phyloP scores from a whole-genome alignment of 2,329 filamentous ascomycete species.

The Geoglossum cookeanum region DNA sequence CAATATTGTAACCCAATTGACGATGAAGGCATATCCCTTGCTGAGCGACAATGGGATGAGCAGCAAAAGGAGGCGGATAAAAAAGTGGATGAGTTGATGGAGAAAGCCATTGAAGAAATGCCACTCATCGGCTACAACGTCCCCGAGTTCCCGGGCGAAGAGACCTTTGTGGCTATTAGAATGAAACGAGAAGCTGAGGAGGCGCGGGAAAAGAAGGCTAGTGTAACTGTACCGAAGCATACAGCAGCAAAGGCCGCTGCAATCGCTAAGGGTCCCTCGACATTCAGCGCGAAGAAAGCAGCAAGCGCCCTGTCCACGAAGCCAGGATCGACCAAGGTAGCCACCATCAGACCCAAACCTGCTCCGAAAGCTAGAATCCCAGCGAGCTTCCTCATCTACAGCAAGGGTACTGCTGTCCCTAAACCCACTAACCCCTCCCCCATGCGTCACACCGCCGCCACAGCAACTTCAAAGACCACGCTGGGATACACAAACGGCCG shows the following conservation, averaged over 20 bases:
- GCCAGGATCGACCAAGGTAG: slow-evolving; percentile 14
- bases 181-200: slow-evolving; percentile 14
- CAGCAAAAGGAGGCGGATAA: slow-evolving; percentile 19
- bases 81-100: slow-evolving; percentile 25
- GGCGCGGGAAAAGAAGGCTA: slow-evolving; percentile 8
- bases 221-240: slow-evolving; percentile 6
- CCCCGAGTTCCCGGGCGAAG: slow-evolving; percentile 21
- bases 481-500: slow-evolving; percentile 73
- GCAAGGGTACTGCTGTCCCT: slow-evolving; percentile 24
- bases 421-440: slow-evolving; percentile 28
- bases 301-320: slow-evolving; percentile 32
- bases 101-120: slow-evolving; percentile 41
- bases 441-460: slow-evolving; percentile 40
- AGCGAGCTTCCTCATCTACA: slow-evolving; percentile 16
- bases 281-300: slow-evolving; percentile 34
- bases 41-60: slow-evolving; percentile 41
- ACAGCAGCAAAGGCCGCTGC: slow-evolving; percentile 1
- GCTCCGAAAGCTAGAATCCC: slow-evolving; percentile 22
- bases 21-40: slow-evolving; percentile 43
- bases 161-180: slow-evolving; percentile 15
- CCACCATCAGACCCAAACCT: slow-evolving; percentile 20
- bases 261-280: slow-evolving; percentile 24
- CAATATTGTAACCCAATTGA: slow-evolving; percentile 38
- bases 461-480: slow-evolving; percentile 56
- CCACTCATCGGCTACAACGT: slow-evolving; percentile 43